Conservation (phyloP, 108 stramenopile species). For the Conticribra weissflogii region DNA sequence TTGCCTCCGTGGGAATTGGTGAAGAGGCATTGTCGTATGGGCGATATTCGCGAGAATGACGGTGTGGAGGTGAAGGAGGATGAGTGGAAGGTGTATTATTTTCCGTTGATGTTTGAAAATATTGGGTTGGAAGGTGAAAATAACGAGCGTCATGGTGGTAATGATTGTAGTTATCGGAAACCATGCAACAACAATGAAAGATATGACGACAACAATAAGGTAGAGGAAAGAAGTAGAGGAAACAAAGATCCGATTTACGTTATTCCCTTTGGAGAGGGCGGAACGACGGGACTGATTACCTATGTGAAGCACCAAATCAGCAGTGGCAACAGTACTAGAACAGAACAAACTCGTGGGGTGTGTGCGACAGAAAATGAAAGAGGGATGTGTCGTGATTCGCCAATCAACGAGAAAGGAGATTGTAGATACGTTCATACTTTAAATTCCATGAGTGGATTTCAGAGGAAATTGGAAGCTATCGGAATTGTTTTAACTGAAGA, state of each 20-base stretch:
- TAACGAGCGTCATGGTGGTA: too few species aligned
- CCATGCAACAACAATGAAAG: too few species aligned
- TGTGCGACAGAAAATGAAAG: conserved; percentile 9
- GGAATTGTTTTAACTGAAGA: conserved; percentile 26
- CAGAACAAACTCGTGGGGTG: too few species aligned
- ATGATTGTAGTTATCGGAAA: too few species aligned
- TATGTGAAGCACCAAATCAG: conserved; percentile 30
- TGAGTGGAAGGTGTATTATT: not conserved
- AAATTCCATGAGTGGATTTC: conserved; percentile 56
- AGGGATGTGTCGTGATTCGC: not conserved
- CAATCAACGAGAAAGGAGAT: too few species aligned
- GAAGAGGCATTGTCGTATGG: too few species aligned
- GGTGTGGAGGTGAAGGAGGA: too few species aligned
- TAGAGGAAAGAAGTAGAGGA: conserved; percentile 27
- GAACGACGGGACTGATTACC: conserved; percentile 45
- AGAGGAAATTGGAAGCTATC: conserved; percentile 50
- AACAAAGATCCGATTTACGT: conserved; percentile 42
- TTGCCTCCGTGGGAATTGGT: conserved; percentile 38
- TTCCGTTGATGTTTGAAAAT: too few species aligned
- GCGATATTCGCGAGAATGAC: too few species aligned
- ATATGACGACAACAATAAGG: conserved; percentile 26
- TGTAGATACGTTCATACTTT: conserved; percentile 55
- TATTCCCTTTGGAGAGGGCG: conserved; percentile 42
- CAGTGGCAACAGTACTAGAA: too few species aligned
- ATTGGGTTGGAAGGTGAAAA: too few species aligned